Evolutionary conservation across 306 rosid species (phyloP), one percentile per base, ranked within the genome.

Genomic region (Begonia masoniana): DNA sequence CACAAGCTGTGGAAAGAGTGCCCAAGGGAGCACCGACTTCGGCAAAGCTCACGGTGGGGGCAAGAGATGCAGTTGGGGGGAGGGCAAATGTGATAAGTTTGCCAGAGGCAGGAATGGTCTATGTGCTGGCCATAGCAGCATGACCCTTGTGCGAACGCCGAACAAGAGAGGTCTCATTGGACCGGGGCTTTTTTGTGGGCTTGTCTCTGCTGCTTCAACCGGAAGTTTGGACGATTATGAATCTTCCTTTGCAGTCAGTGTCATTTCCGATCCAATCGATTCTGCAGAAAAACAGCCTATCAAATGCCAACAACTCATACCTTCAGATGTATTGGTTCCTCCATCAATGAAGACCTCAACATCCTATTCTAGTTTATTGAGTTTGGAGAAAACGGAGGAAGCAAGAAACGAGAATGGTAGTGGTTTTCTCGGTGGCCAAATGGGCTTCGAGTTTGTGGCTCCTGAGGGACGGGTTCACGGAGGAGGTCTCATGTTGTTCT

Each of bases 391-490:
- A 68, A 49, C 82, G 15, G 68, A 62, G 42, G 77, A 71, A 59
- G 71, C 50, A 58, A 76, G 68, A 68, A 62, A 57, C 4, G 61
- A 45, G 56, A 14, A 13, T 5, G 73, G 68, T 26, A 49, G 36
- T 7, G 65, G 78, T 49, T 41, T 67, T 62, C 50, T 71, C 7
- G 16, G 65, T 35, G 67, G 55, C 41, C 61, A 45, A 61, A 76
- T 65, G 56, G 68, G 78, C 61, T 42, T 59, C 2, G 64, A 74
- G 42, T 87, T 83, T 14, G 58, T 53, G 46, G 67, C 78, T 62
- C 96, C 96, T 0, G 96, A 87, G 58, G 96, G 89, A 41, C 75
- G 91, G 72, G 96, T 87, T 43, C 96, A 87, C 4, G 94, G 94
- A 10, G 96, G 96, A 5, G 87, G 82, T 58, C 94, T 87, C 66